Conservation (phyloP, 768 basidiomycete species). For the Aureoboletus auriporus region DNA sequence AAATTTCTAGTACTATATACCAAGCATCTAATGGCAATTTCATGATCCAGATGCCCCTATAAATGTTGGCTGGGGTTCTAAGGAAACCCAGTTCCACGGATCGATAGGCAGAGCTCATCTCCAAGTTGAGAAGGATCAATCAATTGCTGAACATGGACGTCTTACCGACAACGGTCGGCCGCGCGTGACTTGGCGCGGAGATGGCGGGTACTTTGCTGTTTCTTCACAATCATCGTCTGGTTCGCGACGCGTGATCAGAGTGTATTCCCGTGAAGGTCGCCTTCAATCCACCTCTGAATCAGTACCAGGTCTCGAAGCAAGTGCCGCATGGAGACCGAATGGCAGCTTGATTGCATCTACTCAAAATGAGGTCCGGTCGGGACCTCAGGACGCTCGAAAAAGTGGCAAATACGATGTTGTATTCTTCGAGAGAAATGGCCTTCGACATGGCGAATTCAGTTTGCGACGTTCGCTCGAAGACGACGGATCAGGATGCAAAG, state of each 20-base stretch:
- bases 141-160: constrained; percentile 44
- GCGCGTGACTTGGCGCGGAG: constrained; percentile 90
- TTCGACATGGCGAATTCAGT: constrained; percentile 86
- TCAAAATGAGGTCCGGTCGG: constrained; percentile 72
- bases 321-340: constrained; percentile 80
- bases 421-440: constrained; percentile 93
- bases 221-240: constrained; percentile 57
- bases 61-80: constrained; percentile 97
- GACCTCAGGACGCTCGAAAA: constrained; percentile 62
- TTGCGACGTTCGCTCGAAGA: constrained; percentile 39
- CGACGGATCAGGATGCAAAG: constrained; percentile 60
- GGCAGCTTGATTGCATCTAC: constrained; percentile 82
- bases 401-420: constrained; percentile 79
- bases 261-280: constrained; percentile 43
- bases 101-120: constrained; percentile 75
- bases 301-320: constrained; percentile 77
- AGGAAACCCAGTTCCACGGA: constrained; percentile 96
- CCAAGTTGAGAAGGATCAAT: constrained; percentile 49
- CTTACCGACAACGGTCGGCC: constrained; percentile 70
- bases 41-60: constrained; percentile 69
- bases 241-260: constrained; percentile 24
- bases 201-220: constrained; percentile 84
- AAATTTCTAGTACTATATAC: background rate
- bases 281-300: constrained; percentile 85
- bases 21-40: constrained; percentile 7